Base-by-base conservation (phyloP, 768 basidiomycete species). In the Strobilomyces dryophilus region DNA sequence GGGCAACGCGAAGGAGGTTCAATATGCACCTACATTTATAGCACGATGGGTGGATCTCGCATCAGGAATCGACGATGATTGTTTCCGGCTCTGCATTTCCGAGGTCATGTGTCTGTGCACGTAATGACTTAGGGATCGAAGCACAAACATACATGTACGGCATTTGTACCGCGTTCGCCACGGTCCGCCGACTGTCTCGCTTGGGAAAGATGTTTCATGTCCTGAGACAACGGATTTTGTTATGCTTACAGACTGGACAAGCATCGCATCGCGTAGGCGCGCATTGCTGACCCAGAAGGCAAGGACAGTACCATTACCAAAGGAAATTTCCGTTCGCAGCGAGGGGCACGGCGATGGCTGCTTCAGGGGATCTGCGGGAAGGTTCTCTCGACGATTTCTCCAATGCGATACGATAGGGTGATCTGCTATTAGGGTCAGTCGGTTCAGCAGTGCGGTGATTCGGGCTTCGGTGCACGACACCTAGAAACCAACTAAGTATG, bases 21-120 rank as follows among this genome's bases (percentile, higher is more conserved):
- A 17, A 5, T 42, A 46, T n/a, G 27, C 21, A 29, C 45, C 4
- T 1, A 39, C 29, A 58, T 64, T 64, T 65, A 65, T 65, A 65
- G 20, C 44, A 20, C 8, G 29, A 14, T 5, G 7, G 18, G 29
- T 20, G 10, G 31, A 36, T 6, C 14, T 15, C 15, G 44, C 9
- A n/a, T 15, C 20, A 32, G 7, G 27, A 35, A 35, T 42, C 45
- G 45, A 37, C 12, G 41, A 36, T 51, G 46, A 45, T 45, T 51
- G 20, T 20, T 31, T 21, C 15, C 11, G 39, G 51, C n/a, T 24
- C 32, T 36, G 39, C n/a, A 57, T 56, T 62, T 24, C 55, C 53
- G 49, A 37, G 44, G 42, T 51, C 55, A 50, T 57, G 51, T 52
- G 52, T 40, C 26, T n/a, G 34, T 17, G 35, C n/a, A 31, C n/a